Evolutionary conservation across 495 filamentous ascomycete species (phyloP), one percentile per base, ranked within the genome.

Genomic region (Lichenothelia convexa): DNA sequence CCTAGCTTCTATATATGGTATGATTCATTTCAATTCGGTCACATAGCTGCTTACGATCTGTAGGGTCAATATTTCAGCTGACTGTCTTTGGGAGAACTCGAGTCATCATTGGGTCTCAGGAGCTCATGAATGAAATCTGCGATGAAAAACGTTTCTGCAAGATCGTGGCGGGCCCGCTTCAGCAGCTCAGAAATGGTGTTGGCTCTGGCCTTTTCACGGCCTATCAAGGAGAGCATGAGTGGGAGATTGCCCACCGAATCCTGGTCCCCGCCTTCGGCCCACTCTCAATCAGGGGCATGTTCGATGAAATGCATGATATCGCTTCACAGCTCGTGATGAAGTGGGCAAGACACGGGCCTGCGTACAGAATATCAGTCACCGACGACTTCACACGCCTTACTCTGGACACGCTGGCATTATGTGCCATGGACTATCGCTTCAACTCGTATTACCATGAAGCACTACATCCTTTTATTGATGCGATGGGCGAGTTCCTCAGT

Each of bases 271-370:
- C 71, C 3, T 82, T 89, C 51, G 79, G 78, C 0, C 80, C 80
- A 2, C 44, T 80, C 21, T 60, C 68, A 6, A 75, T 89, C 45
- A 65, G 67, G 43, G 58, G 50, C 34, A 84, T 83, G 78, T 81
- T 77, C 44, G 58, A 66, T 39, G 73, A 77, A 38, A 84, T 85
- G 78, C 71, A 77, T 39, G 80, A 83, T 46, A 70, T 83, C 32
- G 64, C 73, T 0, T 57, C 56, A 0, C 78, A 87, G 31, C 31
- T 49, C 13, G 43, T 46, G 6, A 21, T 49, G 35, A 45, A 45
- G 18, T 45, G 42, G 48, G 51, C 46, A 4, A 26, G 48, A 35
- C 41, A 49, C 21, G 51, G 51, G 11, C 30, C 44, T 1, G 34
- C 48, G 5, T 42, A 55, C 24, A 24, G 34, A 12, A 52, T 55